Base-by-base conservation (phyloP, 345 rosid genomes). In the Triadica sebifera region DNA sequence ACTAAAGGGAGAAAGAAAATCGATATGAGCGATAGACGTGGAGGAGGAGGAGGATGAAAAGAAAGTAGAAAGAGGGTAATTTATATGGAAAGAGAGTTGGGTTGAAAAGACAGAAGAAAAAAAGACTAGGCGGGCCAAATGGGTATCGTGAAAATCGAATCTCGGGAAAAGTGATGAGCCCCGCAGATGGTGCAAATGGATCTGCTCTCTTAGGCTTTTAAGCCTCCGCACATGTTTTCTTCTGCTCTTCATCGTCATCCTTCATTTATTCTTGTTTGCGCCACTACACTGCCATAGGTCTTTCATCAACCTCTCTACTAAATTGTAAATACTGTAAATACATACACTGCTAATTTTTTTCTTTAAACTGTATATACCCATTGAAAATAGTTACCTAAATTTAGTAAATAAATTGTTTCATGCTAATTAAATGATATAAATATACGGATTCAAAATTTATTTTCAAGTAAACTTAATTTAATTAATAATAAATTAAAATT, bases 221-320 rank as follows among this genome's bases (percentile, higher is more conserved):
- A 3, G 2, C 4, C 12, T n/a, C 11, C 13, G 41, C 29, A 49
- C n/a, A 46, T 13, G 63, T 65, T 65, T 25, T 25, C 53, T 69
- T 65, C 74, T 46, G 64, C 65, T 49, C 17, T 50, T 67, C 81
- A 17, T 60, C 73, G 76, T 67, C 77, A 62, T 67, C 76, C 55
- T 37, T 52, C 69, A 59, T 67, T 77, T 66, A 59, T 77, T 8
- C 68, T 67, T 20, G 41, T 41, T n/a, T 49, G 46, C 17, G 25
- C 64, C 53, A 59, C 41, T 5, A 43, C 34, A 2, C 34, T 29
- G 34, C 34, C 2, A 29, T 29, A 1, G 1, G 1, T 29, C 34
- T 29, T 29, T 29, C 34, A 2, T 2, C 34, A 29, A 2, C 2
- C 34, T 29, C 2, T 29, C 34, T 29, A 29, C 34, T 29, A 1